Evolutionary conservation across 108 stramenopile species (phyloP).

Genomic region (Nitzschia sp.): DNA sequence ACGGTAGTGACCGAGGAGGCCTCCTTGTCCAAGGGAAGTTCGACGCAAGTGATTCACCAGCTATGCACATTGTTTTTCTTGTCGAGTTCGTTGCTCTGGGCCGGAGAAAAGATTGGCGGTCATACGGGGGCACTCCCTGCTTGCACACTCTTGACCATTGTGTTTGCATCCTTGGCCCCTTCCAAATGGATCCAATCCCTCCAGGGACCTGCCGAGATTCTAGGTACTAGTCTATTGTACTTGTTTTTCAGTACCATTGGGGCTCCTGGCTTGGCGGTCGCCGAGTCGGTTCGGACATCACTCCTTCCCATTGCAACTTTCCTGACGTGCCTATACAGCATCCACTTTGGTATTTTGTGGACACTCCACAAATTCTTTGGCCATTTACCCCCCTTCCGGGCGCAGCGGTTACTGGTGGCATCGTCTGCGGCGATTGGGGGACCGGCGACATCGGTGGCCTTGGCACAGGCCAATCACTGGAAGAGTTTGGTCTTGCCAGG

Average conservation of each 20-base stretch:
- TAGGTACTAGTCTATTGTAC: slow-evolving; percentile 68
- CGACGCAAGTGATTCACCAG: background rate
- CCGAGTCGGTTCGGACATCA: slow-evolving; percentile 62
- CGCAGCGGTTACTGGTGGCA: slow-evolving; percentile 70
- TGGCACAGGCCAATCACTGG: slow-evolving; percentile 71
- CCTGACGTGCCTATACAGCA: slow-evolving; percentile 54
- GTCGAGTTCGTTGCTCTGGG: slow-evolving; percentile 49
- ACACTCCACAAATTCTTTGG: slow-evolving; percentile 26
- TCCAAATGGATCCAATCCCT: slow-evolving; percentile 20
- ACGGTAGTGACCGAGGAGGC: no score
- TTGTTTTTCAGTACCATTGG: slow-evolving; percentile 85
- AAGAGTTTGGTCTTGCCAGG: slow-evolving; percentile 61
- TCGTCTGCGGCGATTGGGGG: slow-evolving; percentile 84
- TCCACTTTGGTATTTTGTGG: slow-evolving; percentile 60
- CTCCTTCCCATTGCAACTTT: slow-evolving; percentile 60
- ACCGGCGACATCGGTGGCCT: slow-evolving; percentile 77
- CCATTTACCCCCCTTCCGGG: slow-evolving; percentile 20
- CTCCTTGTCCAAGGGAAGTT: no score
- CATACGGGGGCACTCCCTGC: slow-evolving; percentile 49
- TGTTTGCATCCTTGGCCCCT: slow-evolving; percentile 54
- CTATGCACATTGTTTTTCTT: slow-evolving; percentile 39
- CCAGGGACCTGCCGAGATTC: slow-evolving; percentile 45
- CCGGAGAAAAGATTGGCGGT: slow-evolving; percentile 41
- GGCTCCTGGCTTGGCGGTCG: slow-evolving; percentile 68
- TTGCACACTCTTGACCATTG: slow-evolving; percentile 61